Evolutionary conservation across 371 early-diverging fungal genomes (phyloP).

Genomic region (Circinella minor): DNA sequence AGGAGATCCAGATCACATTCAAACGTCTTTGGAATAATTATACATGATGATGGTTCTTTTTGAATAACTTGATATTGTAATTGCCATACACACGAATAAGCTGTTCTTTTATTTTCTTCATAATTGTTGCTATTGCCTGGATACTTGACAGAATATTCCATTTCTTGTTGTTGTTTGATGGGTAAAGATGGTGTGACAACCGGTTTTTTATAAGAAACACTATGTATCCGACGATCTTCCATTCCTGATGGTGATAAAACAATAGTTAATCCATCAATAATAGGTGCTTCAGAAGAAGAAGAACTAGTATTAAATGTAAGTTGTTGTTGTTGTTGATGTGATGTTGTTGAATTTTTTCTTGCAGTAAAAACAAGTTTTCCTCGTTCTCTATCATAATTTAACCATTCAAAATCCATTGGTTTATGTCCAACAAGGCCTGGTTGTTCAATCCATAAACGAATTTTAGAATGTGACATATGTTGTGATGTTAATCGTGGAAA

Average conservation of each 20-base stretch:
- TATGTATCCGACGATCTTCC: constrained; percentile 1
- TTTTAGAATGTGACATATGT: neutral
- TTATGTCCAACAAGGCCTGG: neutral
- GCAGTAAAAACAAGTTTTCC: constrained; percentile 4
- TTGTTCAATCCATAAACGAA: constrained; percentile 12
- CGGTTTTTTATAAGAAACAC: constrained; percentile 5
- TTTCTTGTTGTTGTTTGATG: neutral
- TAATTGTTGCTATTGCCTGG: constrained; percentile 7
- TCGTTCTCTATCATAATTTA: neutral
- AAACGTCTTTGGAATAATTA: constrained; percentile 7
- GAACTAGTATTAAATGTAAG: neutral
- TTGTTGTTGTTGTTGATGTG: neutral
- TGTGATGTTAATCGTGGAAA: constrained; percentile 6
- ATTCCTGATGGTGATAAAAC: neutral
- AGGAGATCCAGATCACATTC: constrained; percentile 7
- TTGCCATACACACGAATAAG: constrained; percentile 7
- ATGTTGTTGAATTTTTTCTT: neutral
- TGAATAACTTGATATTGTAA: neutral
- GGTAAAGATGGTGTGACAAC: neutral
- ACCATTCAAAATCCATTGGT: constrained; percentile 8
- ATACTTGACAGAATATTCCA: neutral
- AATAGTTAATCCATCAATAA: constrained; percentile 11
- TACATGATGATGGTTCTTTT: neutral
- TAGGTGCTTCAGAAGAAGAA: neutral
- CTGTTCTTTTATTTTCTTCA: neutral